A percentile compares a stretch with the other conserved stretches of the same genome.
These are phyloP conservation scores for Novakomyces olei DNA, from an alignment of 805 yeast species.

Conservation along the genomic window DNA sequence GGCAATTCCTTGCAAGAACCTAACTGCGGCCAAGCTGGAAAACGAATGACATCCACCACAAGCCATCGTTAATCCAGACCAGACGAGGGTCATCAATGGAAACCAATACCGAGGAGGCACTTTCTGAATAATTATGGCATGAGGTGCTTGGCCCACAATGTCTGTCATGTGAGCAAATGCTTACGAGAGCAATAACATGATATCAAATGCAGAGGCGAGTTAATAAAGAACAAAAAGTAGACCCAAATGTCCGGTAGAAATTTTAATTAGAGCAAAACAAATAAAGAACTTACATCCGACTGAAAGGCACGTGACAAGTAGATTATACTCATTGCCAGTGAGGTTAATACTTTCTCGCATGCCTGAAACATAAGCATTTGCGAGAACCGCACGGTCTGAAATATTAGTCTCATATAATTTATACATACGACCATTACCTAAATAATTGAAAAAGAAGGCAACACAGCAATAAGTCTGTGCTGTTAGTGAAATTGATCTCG, in stretches of 20 bases:
- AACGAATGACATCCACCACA: slow-evolving; percentile 24
- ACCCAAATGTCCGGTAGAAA: no score
- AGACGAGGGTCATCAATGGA: slow-evolving; percentile 24
- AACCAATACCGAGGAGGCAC: slow-evolving; percentile 32
- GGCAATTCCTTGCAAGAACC: slow-evolving; percentile 20
- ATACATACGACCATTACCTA: no score
- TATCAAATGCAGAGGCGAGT: no score
- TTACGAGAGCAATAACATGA: no score
- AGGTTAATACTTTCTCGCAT: slow-evolving; percentile 22
- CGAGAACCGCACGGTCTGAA: slow-evolving; percentile 29
- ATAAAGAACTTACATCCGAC: no score
- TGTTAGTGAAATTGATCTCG: no score
- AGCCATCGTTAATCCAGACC: slow-evolving; percentile 26
- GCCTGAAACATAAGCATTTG: slow-evolving; percentile 26
- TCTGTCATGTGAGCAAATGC: no score
- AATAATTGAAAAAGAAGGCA: no score
- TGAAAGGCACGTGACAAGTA: slow-evolving; percentile 30
- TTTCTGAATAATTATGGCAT: slow-evolving; percentile 25
- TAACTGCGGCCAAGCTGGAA: slow-evolving; percentile 26
- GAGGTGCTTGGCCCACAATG: slow-evolving; percentile 28
- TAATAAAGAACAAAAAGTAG: no score
- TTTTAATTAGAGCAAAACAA: no score
- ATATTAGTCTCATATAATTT: no score
- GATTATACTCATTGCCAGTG: slow-evolving; percentile 23
- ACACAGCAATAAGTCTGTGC: no score